A percentile compares a stretch with the other conserved stretches of the same genome.
phyloP scores from a whole-genome alignment of 148 eudicot species.

The Rhododendron molle region DNA sequence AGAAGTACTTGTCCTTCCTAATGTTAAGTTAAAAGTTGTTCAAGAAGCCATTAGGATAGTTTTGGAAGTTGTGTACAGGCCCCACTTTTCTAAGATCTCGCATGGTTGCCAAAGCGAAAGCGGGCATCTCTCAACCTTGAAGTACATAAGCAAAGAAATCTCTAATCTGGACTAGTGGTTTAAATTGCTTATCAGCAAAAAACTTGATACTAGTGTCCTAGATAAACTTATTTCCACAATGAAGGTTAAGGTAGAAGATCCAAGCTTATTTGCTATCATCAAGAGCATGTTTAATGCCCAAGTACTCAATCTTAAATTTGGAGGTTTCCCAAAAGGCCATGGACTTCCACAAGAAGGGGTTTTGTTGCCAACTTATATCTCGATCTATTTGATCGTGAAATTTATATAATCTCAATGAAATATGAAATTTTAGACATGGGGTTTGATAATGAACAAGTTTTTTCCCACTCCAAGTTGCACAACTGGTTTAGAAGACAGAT shows the following conservation, averaged over 20 bases:
- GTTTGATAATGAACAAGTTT: constrained; percentile 24
- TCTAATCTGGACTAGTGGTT: constrained; percentile 84
- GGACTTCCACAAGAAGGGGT: constrained; percentile 96
- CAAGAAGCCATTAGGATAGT: constrained; percentile 85
- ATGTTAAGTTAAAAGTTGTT: constrained; percentile 55
- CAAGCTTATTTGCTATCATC: constrained; percentile 40
- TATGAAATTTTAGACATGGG: constrained; percentile 52
- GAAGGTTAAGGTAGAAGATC: constrained; percentile 63
- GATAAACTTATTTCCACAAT: constrained; percentile 45
- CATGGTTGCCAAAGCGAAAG: constrained; percentile 86
- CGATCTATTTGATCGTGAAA: constrained; percentile 66
- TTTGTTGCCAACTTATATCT: constrained; percentile 78
- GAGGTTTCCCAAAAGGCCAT: constrained; percentile 81
- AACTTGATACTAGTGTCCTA: constrained; percentile 49
- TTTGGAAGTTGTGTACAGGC: constrained; percentile 81
- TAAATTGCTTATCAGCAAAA: constrained; percentile 52
- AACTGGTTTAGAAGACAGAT: constrained; percentile 84
- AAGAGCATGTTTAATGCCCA: constrained; percentile 60
- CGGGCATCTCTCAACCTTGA: constrained; percentile 75
- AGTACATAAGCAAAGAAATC: constrained; percentile 70
- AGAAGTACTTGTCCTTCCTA: constrained; percentile 73
- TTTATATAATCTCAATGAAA: constrained; percentile 62
- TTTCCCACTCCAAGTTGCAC: constrained; percentile 61
- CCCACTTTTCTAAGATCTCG: constrained; percentile 82
- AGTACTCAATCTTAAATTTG: constrained; percentile 87